Base-by-base conservation (phyloP, 2,329 filamentous ascomycete genomes). In the Thelonectria rubi region DNA sequence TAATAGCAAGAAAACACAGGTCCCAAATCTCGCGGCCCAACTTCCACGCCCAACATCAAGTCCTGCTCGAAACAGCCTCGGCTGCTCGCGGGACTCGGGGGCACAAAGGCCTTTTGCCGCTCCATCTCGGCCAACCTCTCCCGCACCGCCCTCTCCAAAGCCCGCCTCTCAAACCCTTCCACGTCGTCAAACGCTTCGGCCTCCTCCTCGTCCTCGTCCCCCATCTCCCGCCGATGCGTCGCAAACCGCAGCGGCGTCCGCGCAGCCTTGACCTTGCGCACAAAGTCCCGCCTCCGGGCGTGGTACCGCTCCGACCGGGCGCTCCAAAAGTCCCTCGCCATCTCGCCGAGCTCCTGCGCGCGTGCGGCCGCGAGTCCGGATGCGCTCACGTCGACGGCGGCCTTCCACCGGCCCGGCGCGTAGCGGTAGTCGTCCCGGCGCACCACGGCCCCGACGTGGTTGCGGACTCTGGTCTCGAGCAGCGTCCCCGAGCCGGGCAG, bases 211-310 rank as follows among this genome's bases (percentile, higher is more conserved):
- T 53, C 50, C 39, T 53, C 50, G 24, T 30, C 39, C 42, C 39
- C 39, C 15, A 15, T 26, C 21, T n/a, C 37, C 14, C 50, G 50
- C 15, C 50, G 34, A 43, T 53, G 50, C 50, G 50, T 43, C 14
- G 50, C 50, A 53, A 53, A 53, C 50, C 50, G 50, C 50, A 53
- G 14, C 50, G 50, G 50, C 21, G 50, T 53, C 37, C 9, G 50
- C 11, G 30, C 50, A 53, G 37, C 14, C 37, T 53, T 53, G 50
- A 53, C 30, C 50, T 53, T 53, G 50, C 50, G 50, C 50, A 53
- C 50, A 53, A 53, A 53, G 15, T 53, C 37, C 50, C 50, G 37
- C 21, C 50, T 42, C 15, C 50, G 42, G 2, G 50, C 43, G 39
- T 20, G n/a, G 14, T 53, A 53, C 37, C 50, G 42, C 37, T 53